A percentile compares a stretch with the other conserved stretches of the same genome.
These are phyloP conservation scores for Phytophthora fragariae DNA, from an alignment of 352 stramenopile genomes.

Conservation along the genomic window DNA sequence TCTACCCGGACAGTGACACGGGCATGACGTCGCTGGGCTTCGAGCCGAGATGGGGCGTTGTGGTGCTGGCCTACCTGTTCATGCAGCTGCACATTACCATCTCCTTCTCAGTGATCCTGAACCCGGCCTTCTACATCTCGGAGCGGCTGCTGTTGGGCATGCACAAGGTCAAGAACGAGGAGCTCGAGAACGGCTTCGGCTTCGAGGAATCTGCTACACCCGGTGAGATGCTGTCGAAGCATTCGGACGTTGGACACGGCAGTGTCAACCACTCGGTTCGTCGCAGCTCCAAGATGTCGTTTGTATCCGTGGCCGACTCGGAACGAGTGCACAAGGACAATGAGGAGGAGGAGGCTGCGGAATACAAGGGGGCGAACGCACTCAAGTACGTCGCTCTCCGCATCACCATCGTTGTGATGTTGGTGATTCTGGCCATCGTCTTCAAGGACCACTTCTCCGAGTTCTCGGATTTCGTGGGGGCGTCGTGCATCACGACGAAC, in stretches of 20 bases:
- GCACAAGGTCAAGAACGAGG: constrained; percentile 44
- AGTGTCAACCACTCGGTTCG: constrained; percentile 16
- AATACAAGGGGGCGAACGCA: constrained; percentile 40
- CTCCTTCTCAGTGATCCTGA: constrained; percentile 53
- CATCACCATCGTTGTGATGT: constrained; percentile 42
- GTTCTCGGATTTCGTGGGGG: constrained; percentile 66
- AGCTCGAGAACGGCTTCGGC: constrained; percentile 33
- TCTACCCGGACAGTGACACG: constrained; percentile 46
- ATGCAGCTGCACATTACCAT: constrained; percentile 66
- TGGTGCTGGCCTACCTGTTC: constrained; percentile 53
- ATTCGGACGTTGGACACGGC: constrained; percentile 12
- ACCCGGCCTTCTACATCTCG: constrained; percentile 52
- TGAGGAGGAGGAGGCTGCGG: constrained; percentile 38
- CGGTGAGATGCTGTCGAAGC: constrained; percentile 25
- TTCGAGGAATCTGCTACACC: constrained; percentile 27
- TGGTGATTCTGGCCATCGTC: constrained; percentile 46
- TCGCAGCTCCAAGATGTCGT: constrained; percentile 52
- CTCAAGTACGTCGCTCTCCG: constrained; percentile 44
- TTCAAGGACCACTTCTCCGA: constrained; percentile 69
- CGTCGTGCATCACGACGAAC: constrained; percentile 58
- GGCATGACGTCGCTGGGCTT: constrained; percentile 51
- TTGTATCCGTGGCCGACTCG: constrained; percentile 52
- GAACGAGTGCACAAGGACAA: constrained; percentile 42
- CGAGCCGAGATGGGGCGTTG: constrained; percentile 42
- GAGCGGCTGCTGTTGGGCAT: constrained; percentile 52